Evolutionary conservation across 495 filamentous ascomycete species (phyloP).

Genomic region (Cairneyella variabilis): DNA sequence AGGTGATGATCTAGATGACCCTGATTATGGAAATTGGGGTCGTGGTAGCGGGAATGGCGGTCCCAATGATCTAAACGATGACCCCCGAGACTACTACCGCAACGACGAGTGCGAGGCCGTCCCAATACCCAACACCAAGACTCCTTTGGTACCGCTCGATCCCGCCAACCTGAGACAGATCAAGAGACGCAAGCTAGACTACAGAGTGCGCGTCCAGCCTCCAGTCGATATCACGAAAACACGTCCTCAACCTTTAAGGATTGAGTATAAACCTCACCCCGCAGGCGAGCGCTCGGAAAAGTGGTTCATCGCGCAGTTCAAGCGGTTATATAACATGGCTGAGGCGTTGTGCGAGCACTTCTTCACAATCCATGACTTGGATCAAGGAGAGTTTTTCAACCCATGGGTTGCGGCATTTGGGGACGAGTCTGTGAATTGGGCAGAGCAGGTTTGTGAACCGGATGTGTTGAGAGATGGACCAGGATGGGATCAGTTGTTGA

Average conservation of each 20-base stretch:
- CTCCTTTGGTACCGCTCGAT: not conserved
- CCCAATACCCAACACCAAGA: not conserved
- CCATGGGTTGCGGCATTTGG: slow-evolving; percentile 13
- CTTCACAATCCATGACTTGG: slow-evolving; percentile 17
- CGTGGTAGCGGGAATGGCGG: too few species aligned
- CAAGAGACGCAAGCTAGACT: slow-evolving; percentile 3
- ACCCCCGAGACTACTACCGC: not conserved
- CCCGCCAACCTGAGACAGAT: too few species aligned
- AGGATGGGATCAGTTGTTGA: slow-evolving; percentile 39
- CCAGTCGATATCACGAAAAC: slow-evolving; percentile 5
- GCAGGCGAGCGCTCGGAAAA: slow-evolving; percentile 11
- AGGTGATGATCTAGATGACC: too few species aligned
- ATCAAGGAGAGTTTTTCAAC: slow-evolving; percentile 9
- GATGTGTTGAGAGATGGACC: slow-evolving; percentile 18
- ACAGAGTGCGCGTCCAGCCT: not conserved
- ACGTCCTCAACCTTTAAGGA: slow-evolving; percentile 14
- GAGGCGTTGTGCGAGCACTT: slow-evolving; percentile 1
- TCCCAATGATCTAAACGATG: too few species aligned
- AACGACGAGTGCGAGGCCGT: not conserved
- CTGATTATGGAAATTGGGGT: too few species aligned
- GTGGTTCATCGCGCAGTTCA: slow-evolving; percentile 15
- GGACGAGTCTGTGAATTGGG: slow-evolving; percentile 19
- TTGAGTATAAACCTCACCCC: slow-evolving; percentile 11
- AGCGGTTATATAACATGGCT: slow-evolving; percentile 4
- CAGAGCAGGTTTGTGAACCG: slow-evolving; percentile 13